Base-by-base conservation (phyloP, 768 basidiomycete species). In the Rhodosporidiobolus odoratus region DNA sequence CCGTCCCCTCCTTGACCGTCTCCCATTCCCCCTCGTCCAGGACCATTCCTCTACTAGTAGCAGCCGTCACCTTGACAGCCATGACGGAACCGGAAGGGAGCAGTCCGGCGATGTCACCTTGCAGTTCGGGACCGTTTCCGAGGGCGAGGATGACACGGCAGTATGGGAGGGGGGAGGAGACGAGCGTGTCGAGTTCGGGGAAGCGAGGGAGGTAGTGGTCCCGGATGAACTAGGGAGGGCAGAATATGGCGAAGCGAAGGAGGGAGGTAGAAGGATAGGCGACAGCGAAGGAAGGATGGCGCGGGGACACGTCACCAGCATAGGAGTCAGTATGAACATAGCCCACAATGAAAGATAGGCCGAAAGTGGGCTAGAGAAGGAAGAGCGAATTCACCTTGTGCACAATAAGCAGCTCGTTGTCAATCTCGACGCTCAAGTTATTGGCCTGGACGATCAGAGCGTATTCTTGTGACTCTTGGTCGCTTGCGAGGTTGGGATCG, bases 151-250 rank as follows among this genome's bases (percentile, higher is more conserved):
- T 95, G 16, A 95, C 88, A 37, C 88, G 87, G 73, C 95, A 92
- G 81, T 91, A 98, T 84, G 93, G 90, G 58, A 86, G 83, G 13
- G 96, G 90, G 75, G 97, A 93, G 6, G 88, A 85, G 27, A 99
- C 90, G 40, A 99, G 86, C 76, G 96, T 91, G 79, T 98, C 96
- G 37, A 99, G 85, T 77, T 98, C 96, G 35, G 96, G 95, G 80
- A 99, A 99, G 72, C 92, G 90, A 37, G 89, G 85, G 1, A 89
- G 86, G 79, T 98, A 99, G 80, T 97, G 95, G 79, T 99, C 96
- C 72, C 96, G 88, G 77, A 98, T 94, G 84, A 97, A 98, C 90
- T 94, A 75, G 15, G 72, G 40, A 16, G 4, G n/a, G 48, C 48
- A 8, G 41, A 43, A 17, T 7, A 47, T 27, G 52, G 27, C 9